Base-by-base conservation (phyloP, 345 rosid species). In the Hirschfeldia incana region DNA sequence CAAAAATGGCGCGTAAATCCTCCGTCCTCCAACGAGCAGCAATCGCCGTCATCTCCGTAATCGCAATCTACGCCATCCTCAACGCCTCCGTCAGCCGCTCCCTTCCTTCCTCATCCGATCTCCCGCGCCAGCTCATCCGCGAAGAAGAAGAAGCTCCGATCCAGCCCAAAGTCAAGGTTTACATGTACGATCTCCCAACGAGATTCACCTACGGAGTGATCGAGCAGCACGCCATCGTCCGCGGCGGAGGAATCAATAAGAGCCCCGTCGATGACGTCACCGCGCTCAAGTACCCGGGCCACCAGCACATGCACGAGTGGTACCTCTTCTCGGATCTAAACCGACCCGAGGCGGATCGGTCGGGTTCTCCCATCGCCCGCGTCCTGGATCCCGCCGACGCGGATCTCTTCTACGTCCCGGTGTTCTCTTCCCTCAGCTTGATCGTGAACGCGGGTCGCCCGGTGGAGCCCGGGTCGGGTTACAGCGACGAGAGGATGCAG, bases 281-380 rank as follows among this genome's bases (percentile, higher is more conserved):
- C 16, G 55, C 72, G 42, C 83, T 87, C 70, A 90, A 83, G 74
- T 95, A 95, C 78, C 99, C 99, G 7, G 98, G 98, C 15, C 99
- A 95, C 86, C 99, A 95, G 82, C 99, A 95, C 81, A 95, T 93
- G 99, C 98, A 91, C 29, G 99, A 95, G 79, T 95, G 99, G 99
- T 88, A 85, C 80, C 83, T 95, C 26, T 95, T 85, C 81, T 80
- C 90, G 46, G 99, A 95, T 73, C 82, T 95, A 10, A 81, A 49
- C 69, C 88, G 87, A 0, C 90, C 89, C 65, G 88, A 88, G 1
- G 15, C 57, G n/a, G 91, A 89, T 4, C 89, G 91, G 78, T 16
- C 83, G 66, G 91, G 88, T 16, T 95, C 97, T 21, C 89, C 97
- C 0, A 78, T 93, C 0, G 28, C 70, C 1, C 87, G 85, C 67